Base-by-base conservation (phyloP, 192 early-diverging fungal species). In the Linnemannia elongata region DNA sequence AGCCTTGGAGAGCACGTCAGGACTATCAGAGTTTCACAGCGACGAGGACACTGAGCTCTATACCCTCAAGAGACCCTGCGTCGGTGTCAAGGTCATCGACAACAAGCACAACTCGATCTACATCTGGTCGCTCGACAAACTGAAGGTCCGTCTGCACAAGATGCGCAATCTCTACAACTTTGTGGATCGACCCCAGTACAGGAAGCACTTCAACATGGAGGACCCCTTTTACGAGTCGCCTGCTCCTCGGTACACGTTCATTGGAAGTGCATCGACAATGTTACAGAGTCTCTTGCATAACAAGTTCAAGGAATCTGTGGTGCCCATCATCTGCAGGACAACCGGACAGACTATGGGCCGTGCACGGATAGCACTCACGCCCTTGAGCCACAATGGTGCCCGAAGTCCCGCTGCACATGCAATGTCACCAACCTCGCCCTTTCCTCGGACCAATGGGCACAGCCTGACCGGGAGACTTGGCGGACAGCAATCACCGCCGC, bases 121-220 rank as follows among this genome's bases (percentile, higher is more conserved):
- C 82, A 38, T 92, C 6, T 96, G 96, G 96, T 92, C 95, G 0
- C 80, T 95, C 24, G 88, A 88, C 13, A 89, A 89, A 49, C 92
- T 96, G 18, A 90, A 89, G 60, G 80, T 82, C n/a, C 92, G 92
- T 8, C 76, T 97, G 22, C 89, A 93, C 72, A 89, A 90, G n/a
- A 96, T 97, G 96, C 93, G 94, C 0, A 90, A 93, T 41, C 78
- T 96, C 74, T 93, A 94, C 74, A 92, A 92, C 63, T 91, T 83
- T 74, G 90, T 89, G 27, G 93, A 93, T 74, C 89, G 90, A 39
- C 93, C 93, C 33, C 88, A 89, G 47, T 93, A 93, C 79, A 73
- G 91, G 18, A 90, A 92, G 70, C 91, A 93, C 52, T 91, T 93
- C 60, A 91, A 92, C 70, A 91, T 90, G 92, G 91, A 91, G 82